Percentiles rank a stretch among this genome's conserved stretches.
phyloP scores from a whole-genome alignment of 2,329 filamentous ascomycete species.

The Lomentospora prolificans region DNA sequence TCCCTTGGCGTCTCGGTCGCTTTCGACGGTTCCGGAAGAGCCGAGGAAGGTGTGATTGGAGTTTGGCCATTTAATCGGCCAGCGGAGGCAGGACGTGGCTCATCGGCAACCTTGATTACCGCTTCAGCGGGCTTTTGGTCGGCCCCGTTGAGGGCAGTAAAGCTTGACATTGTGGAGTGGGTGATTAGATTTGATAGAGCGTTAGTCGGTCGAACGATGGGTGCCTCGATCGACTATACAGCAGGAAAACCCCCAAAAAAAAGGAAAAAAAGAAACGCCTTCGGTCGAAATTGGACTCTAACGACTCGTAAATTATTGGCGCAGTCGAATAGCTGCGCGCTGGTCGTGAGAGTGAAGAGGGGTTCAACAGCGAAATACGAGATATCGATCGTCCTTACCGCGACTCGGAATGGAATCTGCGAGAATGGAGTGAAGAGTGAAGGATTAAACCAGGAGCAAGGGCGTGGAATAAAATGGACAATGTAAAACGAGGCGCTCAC shows the following conservation, averaged over 20 bases:
- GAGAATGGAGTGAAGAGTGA: not conserved
- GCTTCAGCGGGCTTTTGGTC: slow-evolving; percentile 33
- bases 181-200: no score
- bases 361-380: no score
- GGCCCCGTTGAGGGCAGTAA: slow-evolving; percentile 41
- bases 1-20: slow-evolving; percentile 20
- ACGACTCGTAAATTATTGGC: not conserved
- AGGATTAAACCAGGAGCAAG: not conserved
- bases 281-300: not conserved
- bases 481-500: not conserved
- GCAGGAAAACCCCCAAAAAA: not conserved
- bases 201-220: no score
- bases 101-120: slow-evolving; percentile 13
- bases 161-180: slow-evolving; percentile 38
- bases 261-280: no score
- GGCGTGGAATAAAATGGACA: not conserved
- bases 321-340: no score
- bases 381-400: not conserved
- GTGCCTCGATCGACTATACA: not conserved
- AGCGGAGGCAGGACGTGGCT: slow-evolving; percentile 5
- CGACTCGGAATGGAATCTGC: not conserved
- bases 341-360: no score
- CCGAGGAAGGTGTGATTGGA: not conserved
- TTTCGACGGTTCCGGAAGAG: slow-evolving; percentile 17
- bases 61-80: slow-evolving; percentile 5